Evolutionary conservation across 331 rosid genomes (phyloP).

Genomic region (Cucumis variabilis): DNA sequence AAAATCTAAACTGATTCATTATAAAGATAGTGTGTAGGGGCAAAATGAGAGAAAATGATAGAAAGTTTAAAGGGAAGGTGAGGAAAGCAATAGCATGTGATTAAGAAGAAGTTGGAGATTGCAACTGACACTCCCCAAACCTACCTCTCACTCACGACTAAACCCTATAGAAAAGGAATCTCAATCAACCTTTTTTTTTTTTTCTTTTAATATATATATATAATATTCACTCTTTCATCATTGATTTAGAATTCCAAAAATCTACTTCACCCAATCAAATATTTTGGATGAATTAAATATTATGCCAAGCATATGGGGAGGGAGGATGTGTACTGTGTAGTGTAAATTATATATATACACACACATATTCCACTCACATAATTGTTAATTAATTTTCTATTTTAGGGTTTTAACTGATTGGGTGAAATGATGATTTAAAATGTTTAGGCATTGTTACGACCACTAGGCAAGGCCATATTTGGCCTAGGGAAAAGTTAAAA

Average conservation of each 20-base stretch:
- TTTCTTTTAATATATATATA: neutral
- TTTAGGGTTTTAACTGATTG: neutral
- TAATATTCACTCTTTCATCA: conserved; percentile 47
- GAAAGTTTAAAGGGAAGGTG: neutral
- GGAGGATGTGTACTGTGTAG: conserved; percentile 3
- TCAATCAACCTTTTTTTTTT: conserved; percentile 42
- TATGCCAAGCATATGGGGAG: neutral
- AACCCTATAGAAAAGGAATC: conserved; percentile 61
- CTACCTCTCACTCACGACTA: conserved; percentile 53
- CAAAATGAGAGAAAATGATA: neutral
- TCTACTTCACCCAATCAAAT: conserved; percentile 57
- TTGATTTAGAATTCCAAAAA: conserved; percentile 69
- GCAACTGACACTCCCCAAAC: conserved; percentile 47
- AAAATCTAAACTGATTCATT: too few species aligned
- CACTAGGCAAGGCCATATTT: neutral
- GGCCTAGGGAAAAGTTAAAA: neutral
- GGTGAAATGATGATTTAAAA: conserved; percentile 8
- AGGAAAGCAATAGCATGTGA: neutral
- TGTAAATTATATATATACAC: too few species aligned
- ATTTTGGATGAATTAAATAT: conserved; percentile 39
- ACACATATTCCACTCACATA: neutral
- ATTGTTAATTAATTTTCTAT: neutral
- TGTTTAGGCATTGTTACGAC: neutral
- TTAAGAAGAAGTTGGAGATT: conserved; percentile 23
- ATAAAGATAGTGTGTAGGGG: neutral